Conservation (phyloP, 2,329 filamentous ascomycete genomes). For the Monosporascus sp. region DNA sequence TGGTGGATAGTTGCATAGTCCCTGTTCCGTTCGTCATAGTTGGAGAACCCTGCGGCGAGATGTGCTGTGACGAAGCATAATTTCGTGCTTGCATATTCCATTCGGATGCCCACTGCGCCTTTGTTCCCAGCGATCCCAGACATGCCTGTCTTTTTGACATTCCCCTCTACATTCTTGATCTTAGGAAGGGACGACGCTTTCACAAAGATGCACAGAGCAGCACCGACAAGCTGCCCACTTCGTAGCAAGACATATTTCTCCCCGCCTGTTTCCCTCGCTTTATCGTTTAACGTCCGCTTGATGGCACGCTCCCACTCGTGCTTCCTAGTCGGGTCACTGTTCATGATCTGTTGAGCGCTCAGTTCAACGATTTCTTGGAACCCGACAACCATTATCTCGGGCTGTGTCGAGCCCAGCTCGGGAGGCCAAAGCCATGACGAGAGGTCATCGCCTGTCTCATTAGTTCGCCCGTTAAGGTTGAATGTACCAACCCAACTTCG, state of each 20-base stretch:
- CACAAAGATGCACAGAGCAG: conserved; percentile 87
- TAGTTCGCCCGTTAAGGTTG: conserved; percentile 85
- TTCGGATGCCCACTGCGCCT: conserved; percentile 90
- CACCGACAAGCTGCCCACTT: conserved; percentile 90
- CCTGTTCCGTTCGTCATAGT: conserved; percentile 92
- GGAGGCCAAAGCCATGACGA: conserved; percentile 78
- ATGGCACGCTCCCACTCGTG: conserved; percentile 84
- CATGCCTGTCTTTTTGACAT: conserved; percentile 88
- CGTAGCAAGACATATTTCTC: conserved; percentile 85
- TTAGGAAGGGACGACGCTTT: conserved; percentile 68
- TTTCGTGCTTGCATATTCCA: conserved; percentile 89
- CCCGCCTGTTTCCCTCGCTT: conserved; percentile 58
- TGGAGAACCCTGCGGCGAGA: conserved; percentile 90
- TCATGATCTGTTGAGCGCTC: conserved; percentile 98
- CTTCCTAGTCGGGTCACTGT: conserved; percentile 83
- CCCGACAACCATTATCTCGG: conserved; percentile 82
- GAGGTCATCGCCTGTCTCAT: conserved; percentile 73
- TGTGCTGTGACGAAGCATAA: conserved; percentile 96
- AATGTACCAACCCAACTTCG: conserved; percentile 70
- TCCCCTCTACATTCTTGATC: conserved; percentile 96
- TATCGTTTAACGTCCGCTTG: conserved; percentile 67
- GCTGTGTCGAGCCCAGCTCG: conserved; percentile 53
- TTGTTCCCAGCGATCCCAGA: conserved; percentile 98
- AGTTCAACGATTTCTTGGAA: conserved; percentile 99
- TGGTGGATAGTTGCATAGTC: conserved; percentile 88